Percentiles rank a stretch among this genome's conserved stretches.
Evolutionary conservation across 106 monocot genomes (phyloP).

Genomic region (Agapanthus africanus): DNA sequence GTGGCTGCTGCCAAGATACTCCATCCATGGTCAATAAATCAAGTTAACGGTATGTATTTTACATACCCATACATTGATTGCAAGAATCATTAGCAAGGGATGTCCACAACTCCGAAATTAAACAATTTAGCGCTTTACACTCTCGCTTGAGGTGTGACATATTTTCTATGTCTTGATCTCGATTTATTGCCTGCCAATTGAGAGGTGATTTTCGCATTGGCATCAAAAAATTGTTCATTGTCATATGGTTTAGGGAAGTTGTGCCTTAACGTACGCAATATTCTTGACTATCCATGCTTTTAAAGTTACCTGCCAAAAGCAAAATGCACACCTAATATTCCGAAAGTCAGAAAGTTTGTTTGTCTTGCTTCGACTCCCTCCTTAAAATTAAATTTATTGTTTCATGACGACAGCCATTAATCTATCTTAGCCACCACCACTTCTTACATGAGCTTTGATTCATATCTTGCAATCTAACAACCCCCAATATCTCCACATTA

Average conservation of each 20-base stretch:
- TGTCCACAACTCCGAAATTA: background rate
- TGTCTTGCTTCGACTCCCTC: background rate
- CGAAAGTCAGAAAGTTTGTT: background rate
- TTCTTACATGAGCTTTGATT: too few relatives aligned
- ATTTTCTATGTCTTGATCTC: background rate
- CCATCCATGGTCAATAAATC: background rate
- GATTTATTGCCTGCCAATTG: background rate
- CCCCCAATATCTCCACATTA: too few relatives aligned
- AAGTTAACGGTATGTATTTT: background rate
- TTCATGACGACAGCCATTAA: too few relatives aligned
- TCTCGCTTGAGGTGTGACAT: background rate
- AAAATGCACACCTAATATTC: background rate
- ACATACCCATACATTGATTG: background rate
- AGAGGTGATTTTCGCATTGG: background rate
- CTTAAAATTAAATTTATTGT: background rate
- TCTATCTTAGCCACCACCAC: too few relatives aligned
- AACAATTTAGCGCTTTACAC: background rate
- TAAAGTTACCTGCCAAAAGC: too few relatives aligned
- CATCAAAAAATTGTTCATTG: too few relatives aligned
- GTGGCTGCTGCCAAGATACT: background rate
- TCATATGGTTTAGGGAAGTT: too few relatives aligned
- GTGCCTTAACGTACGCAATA: background rate
- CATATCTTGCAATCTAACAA: too few relatives aligned
- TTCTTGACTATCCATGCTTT: background rate
- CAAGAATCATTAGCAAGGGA: background rate